Percentiles rank a stretch among this genome's conserved stretches.
Evolutionary conservation across 2,329 filamentous ascomycete species (phyloP).

Genomic region (Didymella segeticola): DNA sequence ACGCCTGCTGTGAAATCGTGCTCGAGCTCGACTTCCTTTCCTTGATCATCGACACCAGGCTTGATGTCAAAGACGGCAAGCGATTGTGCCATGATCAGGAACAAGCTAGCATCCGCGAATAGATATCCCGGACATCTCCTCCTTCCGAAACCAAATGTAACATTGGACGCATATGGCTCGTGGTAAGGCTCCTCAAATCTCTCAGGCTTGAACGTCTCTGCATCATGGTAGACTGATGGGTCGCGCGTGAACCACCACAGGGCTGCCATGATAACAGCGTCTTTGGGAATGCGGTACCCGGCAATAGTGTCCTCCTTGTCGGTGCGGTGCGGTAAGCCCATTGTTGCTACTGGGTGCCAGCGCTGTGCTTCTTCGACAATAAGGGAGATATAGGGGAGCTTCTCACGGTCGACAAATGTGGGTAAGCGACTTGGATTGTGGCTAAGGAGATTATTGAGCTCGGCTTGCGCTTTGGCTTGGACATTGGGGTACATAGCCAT

Average conservation of each 20-base stretch:
- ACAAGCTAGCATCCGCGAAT: constrained; percentile 53
- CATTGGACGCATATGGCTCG: constrained; percentile 48
- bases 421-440: constrained; percentile 51
- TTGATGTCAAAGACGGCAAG: constrained; percentile 57
- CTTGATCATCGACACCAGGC: constrained; percentile 48
- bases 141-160: constrained; percentile 51
- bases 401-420: constrained; percentile 53
- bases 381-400: constrained; percentile 48
- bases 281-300: constrained; percentile 52
- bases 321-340: constrained; percentile 42
- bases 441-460: constrained; percentile 59
- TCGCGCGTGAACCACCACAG: constrained; percentile 54
- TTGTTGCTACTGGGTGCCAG: constrained; percentile 40
- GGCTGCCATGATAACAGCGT: constrained; percentile 44
- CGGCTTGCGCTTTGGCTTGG: constrained; percentile 55
- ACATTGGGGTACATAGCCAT: constrained; percentile 59
- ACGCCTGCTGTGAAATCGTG: constrained; percentile 44
- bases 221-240: constrained; percentile 44
- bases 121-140: constrained; percentile 53
- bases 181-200: constrained; percentile 47
- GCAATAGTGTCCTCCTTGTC: constrained; percentile 47
- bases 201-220: constrained; percentile 53
- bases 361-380: constrained; percentile 54
- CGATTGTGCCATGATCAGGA: constrained; percentile 51
- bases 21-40: constrained; percentile 44